Conservation (phyloP, 139 green algal species). For the Yamagishiella unicocca region DNA sequence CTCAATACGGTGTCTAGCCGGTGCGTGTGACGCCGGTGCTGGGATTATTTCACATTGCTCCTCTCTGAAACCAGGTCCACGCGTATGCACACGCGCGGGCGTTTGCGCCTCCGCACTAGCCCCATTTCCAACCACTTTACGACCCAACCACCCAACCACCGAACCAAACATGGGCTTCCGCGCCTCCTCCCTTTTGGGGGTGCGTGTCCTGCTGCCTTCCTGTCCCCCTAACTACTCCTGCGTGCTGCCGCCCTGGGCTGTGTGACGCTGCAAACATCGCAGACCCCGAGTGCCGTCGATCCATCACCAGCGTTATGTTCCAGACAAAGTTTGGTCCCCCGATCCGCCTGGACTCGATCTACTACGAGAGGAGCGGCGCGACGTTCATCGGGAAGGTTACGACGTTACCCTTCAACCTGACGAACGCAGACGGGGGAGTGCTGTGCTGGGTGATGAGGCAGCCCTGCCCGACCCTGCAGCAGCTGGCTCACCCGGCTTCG, state of each 20-base stretch:
- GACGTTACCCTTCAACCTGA: slow-evolving; percentile 9
- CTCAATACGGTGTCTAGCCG: too few species aligned
- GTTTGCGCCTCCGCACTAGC: too few species aligned
- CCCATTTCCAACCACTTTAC: neutral
- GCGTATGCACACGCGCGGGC: too few species aligned
- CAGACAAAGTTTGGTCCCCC: neutral
- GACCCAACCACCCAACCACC: neutral
- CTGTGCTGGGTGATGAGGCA: slow-evolving; percentile 10
- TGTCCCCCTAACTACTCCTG: neutral
- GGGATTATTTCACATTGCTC: too few species aligned
- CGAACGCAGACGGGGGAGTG: neutral
- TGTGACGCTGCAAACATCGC: neutral
- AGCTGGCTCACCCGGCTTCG: neutral
- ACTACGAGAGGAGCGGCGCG: neutral
- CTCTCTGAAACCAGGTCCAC: too few species aligned
- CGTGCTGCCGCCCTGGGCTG: neutral
- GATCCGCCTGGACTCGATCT: neutral
- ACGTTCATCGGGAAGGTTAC: slow-evolving; percentile 35
- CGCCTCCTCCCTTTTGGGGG: neutral
- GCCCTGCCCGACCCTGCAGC: neutral
- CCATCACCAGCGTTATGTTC: neutral
- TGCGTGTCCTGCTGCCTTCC: neutral
- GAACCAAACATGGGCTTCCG: neutral
- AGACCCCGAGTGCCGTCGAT: slow-evolving; percentile 1
- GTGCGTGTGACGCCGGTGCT: too few species aligned